Percentiles rank a stretch among this genome's conserved stretches.
phyloP scores from a whole-genome alignment of 805 yeast genomes.

The Blastobotrys chiropterorum region DNA sequence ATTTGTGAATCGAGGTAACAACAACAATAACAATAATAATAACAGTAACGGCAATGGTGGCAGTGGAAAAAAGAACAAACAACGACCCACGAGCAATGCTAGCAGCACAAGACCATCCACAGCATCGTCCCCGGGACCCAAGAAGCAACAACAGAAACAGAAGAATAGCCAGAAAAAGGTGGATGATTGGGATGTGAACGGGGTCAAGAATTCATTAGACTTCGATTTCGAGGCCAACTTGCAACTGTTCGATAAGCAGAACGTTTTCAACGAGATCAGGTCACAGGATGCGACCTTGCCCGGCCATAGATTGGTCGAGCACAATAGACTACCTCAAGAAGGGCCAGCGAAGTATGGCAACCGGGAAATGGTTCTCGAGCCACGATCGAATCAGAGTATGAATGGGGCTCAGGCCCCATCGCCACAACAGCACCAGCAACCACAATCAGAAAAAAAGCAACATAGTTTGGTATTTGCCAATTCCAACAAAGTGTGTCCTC shows the following conservation, averaged over 20 bases:
- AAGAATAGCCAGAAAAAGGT: not conserved
- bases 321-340: slow-evolving; percentile 42
- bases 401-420: slow-evolving; percentile 11
- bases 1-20: slow-evolving; percentile 1
- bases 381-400: slow-evolving; percentile 17
- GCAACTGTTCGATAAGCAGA: slow-evolving; percentile 71
- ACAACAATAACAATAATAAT: not conserved
- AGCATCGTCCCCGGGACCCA: not conserved
- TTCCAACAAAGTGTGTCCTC: slow-evolving; percentile 22
- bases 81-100: not conserved
- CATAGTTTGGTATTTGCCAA: slow-evolving; percentile 8
- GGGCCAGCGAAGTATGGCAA: slow-evolving; percentile 45
- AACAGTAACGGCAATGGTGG: not conserved
- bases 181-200: slow-evolving; percentile 30
- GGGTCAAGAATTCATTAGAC: slow-evolving; percentile 46
- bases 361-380: slow-evolving; percentile 66
- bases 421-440: not conserved
- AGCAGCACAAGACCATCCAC: not conserved
- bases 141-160: not conserved
- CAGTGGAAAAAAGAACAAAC: slow-evolving; percentile 1
- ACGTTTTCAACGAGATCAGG: slow-evolving; percentile 72
- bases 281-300: slow-evolving; percentile 56
- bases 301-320: slow-evolving; percentile 62
- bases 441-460: not conserved
- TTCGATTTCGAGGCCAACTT: slow-evolving; percentile 83